Conservation (phyloP, 2,329 filamentous ascomycete species). For the Diaporthe sp. region DNA sequence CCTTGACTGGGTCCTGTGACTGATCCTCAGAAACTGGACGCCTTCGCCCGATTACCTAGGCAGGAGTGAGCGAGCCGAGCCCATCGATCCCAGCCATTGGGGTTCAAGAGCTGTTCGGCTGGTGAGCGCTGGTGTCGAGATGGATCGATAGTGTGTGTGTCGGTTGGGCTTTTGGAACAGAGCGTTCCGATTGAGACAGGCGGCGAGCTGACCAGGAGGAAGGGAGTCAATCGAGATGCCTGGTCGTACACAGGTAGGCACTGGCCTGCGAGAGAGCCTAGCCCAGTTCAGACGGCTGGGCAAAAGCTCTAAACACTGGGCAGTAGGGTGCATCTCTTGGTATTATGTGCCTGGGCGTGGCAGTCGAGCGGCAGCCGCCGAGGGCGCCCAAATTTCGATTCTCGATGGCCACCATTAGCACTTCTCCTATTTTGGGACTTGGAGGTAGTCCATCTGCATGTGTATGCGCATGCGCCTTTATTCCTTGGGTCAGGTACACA, state of each 20-base stretch:
- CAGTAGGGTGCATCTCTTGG: neutral
- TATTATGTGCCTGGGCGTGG: neutral
- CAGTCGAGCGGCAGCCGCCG: neutral
- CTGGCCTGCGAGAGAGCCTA: too few relatives aligned
- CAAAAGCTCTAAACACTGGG: neutral
- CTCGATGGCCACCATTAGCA: neutral
- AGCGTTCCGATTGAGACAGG: neutral
- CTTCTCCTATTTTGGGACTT: neutral
- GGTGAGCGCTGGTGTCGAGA: neutral
- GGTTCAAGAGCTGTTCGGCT: neutral
- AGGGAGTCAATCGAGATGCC: neutral
- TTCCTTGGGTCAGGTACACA: neutral
- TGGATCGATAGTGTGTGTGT: neutral
- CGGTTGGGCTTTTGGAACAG: constrained; percentile 3
- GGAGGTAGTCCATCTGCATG: neutral
- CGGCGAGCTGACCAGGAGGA: neutral
- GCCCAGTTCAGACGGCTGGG: neutral
- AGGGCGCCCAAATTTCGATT: neutral
- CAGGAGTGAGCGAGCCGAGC: neutral
- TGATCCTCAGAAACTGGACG: neutral
- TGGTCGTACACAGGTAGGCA: neutral
- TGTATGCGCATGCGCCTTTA: neutral
- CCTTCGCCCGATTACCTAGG: neutral
- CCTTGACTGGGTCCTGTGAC: constrained; percentile 17
- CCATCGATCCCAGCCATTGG: neutral